Evolutionary conservation across 495 filamentous ascomycete genomes (phyloP).

Genomic region (Podospora tetraspora): DNA sequence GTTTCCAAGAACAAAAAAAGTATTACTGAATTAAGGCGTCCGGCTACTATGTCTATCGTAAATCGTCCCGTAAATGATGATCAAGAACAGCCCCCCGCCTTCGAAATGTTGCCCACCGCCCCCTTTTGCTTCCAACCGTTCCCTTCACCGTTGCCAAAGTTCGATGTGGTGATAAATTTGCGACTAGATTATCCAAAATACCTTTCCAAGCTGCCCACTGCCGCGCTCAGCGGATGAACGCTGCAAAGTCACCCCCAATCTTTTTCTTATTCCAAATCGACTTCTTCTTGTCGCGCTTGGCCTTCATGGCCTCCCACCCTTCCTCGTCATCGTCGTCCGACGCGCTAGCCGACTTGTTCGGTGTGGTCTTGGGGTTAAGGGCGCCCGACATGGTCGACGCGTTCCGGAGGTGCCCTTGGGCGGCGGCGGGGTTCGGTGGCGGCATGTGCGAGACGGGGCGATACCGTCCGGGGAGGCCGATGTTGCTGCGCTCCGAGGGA

Average conservation of each 20-base stretch:
- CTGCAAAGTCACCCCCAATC: slow-evolving; percentile 36
- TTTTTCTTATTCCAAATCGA: slow-evolving; percentile 67
- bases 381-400: slow-evolving; percentile 51
- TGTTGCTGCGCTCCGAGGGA: slow-evolving; percentile 88
- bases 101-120: not conserved
- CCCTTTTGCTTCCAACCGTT: not conserved
- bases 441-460: slow-evolving; percentile 70
- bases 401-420: slow-evolving; percentile 33
- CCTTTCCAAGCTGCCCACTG: not conserved
- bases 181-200: not conserved
- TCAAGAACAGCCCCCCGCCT: not conserved
- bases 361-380: slow-evolving; percentile 26
- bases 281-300: slow-evolving; percentile 76
- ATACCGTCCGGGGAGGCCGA: slow-evolving; percentile 87
- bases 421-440: slow-evolving; percentile 19
- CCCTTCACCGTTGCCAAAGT: not conserved
- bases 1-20: not conserved
- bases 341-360: slow-evolving; percentile 28
- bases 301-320: slow-evolving; percentile 79
- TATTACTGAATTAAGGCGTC: slow-evolving; percentile 37
- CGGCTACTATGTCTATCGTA: slow-evolving; percentile 35
- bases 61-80: slow-evolving; percentile 21
- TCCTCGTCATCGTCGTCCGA: slow-evolving; percentile 75
- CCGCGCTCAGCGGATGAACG: slow-evolving; percentile 36
- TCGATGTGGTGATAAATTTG: not conserved